phyloP scores from a whole-genome alignment of 306 rosid genomes.

The Trifolium pratense region DNA sequence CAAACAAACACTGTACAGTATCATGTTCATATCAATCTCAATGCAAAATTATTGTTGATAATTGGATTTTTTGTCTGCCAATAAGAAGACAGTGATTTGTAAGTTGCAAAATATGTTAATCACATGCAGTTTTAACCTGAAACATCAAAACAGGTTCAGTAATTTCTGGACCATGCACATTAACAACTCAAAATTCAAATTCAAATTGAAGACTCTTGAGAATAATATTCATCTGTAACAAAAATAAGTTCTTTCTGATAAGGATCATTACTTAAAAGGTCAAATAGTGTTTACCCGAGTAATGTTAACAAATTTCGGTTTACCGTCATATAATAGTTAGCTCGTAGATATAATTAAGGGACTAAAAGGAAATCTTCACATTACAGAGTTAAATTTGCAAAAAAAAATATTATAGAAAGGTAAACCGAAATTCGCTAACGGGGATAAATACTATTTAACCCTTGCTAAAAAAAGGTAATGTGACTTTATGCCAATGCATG shows the following conservation, averaged over 20 bases:
- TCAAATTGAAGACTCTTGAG: constrained; percentile 5
- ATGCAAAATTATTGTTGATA: constrained; percentile 35
- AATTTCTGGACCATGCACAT: constrained; percentile 16
- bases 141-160: not conserved
- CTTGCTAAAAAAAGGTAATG: no score
- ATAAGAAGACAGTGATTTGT: constrained; percentile 28
- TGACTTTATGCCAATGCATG: no score
- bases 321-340: no score
- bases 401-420: no score
- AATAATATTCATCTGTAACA: not conserved
- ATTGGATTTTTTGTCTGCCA: constrained; percentile 40
- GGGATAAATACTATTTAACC: no score
- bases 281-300: no score
- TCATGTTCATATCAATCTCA: constrained; percentile 23
- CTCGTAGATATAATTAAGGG: no score
- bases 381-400: no score
- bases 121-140: constrained; percentile 5
- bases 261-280: no score
- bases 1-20: constrained; percentile 10
- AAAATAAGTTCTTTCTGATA: not conserved
- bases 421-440: no score
- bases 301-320: no score
- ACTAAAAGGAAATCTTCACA: no score
- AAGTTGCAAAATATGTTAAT: not conserved
- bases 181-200: not conserved